Evolutionary conservation across 176 grass and related monocot species (phyloP), one percentile per base, ranked within the genome.

Genomic region (Saccharum spontaneum): DNA sequence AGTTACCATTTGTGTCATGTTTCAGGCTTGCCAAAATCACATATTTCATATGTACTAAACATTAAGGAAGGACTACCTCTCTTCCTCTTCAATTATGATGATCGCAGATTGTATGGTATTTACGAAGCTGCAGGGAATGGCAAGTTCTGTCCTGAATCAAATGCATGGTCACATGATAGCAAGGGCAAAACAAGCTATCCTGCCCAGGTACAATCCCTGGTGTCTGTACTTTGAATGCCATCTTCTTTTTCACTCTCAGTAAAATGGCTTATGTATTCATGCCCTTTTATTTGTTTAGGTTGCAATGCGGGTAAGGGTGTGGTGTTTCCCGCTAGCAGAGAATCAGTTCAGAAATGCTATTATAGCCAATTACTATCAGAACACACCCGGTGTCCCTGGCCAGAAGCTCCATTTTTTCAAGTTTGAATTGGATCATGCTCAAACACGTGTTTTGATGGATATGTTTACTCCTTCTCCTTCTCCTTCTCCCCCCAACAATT

Each of bases 351-450:
- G 88, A 85, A 73, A 79, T 74, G 87, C 79, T 16, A 98, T 98
- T 87, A 31, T 72, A 69, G 86, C 86, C 52, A 98, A 98, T 67
- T 98, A 98, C 84, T 91, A 94, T 48, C 82, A 89, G 62, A 89
- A 69, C 40, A 62, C 16, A 45, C 70, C 82, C 3, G n/a, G 6
- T 62, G 1, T 17, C 72, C 66, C 84, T 65, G 78, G 78, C 63
- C 88, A 89, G 62, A 90, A 91, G 69, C 78, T 39, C 81, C 84
- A 83, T 44, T 90, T 82, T 76, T 98, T 98, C 75, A 80, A 83
- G 76, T 98, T 98, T 88, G 95, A 98, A 76, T 88, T 98, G 54
- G 95, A 98, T 83, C 95, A 88, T 88, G 79, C 86, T 67, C 92
- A 98, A 78, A 83, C 92, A 49, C 43, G 57, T 61, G 78, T 69